phyloP scores from a whole-genome alignment of 2,329 filamentous ascomycete genomes.

The Colletotrichum tropicale region DNA sequence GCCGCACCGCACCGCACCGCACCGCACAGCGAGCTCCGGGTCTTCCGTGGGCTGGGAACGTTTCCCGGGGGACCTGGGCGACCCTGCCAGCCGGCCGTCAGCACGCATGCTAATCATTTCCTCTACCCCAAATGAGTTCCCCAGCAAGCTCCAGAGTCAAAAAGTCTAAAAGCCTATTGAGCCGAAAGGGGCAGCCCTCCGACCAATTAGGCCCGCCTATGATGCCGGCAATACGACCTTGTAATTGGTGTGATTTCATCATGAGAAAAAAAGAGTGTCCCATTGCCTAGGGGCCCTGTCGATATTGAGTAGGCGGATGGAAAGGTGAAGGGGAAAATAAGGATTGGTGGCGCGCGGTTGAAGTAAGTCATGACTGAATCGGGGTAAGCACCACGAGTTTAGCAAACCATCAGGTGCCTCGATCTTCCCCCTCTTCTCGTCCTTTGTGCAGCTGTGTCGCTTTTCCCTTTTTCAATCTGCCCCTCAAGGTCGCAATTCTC shows the following conservation, averaged over 20 bases:
- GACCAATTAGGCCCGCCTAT: not conserved
- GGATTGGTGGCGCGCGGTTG: not conserved
- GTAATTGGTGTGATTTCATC: slow-evolving; percentile 2
- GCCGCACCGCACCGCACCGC: not conserved
- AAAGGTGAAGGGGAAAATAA: not conserved
- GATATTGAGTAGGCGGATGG: not conserved
- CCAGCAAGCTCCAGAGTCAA: not conserved
- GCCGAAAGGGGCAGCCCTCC: not conserved
- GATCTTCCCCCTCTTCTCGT: not conserved
- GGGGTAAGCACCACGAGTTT: not conserved
- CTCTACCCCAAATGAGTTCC: not conserved
- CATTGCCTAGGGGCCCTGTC: not conserved
- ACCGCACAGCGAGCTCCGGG: not conserved
- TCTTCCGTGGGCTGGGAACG: not conserved
- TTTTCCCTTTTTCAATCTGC: not conserved
- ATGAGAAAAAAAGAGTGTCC: not conserved
- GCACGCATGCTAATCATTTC: not conserved
- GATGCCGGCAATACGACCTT: not conserved
- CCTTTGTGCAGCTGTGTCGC: not conserved
- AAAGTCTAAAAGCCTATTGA: not conserved
- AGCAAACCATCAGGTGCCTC: not conserved
- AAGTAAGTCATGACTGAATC: not conserved
- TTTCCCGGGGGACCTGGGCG: not conserved
- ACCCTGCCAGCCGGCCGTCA: not conserved
- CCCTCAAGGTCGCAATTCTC: not conserved